Evolutionary conservation across 441 rosid species (phyloP).

Genomic region (Sinapis alba): DNA sequence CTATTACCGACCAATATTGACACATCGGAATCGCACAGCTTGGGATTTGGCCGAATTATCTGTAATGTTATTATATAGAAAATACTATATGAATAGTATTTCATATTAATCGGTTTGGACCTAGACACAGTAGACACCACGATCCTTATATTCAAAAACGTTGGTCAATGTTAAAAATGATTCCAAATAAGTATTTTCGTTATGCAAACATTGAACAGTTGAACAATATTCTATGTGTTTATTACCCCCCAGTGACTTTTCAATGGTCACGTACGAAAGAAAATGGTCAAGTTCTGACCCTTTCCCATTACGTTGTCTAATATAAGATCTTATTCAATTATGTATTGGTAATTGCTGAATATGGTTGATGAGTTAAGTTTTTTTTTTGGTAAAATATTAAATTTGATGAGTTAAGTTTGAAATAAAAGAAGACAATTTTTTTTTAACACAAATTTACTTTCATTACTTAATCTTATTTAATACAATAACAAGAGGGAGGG

Average conservation of each 20-base stretch:
- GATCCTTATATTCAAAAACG: conserved; percentile 8
- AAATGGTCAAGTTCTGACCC: not conserved
- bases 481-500: conserved; percentile 4
- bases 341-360: not conserved
- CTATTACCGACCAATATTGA: not conserved
- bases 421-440: not conserved
- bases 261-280: not conserved
- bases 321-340: not conserved
- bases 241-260: no score
- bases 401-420: no score
- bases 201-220: no score
- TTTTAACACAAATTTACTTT: no score
- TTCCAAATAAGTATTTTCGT: no score
- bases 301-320: not conserved
- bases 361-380: not conserved
- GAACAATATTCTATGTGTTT: no score
- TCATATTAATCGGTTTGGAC: conserved; percentile 11
- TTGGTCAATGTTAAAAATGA: not conserved
- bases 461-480: no score
- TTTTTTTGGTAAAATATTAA: no score
- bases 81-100: not conserved
- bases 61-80: not conserved
- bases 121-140: conserved; percentile 33
- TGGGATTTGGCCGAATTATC: conserved; percentile 18
- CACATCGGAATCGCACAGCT: not conserved